Base-by-base conservation (phyloP, 768 basidiomycete species). In the Leucogyrophana mollusca region DNA sequence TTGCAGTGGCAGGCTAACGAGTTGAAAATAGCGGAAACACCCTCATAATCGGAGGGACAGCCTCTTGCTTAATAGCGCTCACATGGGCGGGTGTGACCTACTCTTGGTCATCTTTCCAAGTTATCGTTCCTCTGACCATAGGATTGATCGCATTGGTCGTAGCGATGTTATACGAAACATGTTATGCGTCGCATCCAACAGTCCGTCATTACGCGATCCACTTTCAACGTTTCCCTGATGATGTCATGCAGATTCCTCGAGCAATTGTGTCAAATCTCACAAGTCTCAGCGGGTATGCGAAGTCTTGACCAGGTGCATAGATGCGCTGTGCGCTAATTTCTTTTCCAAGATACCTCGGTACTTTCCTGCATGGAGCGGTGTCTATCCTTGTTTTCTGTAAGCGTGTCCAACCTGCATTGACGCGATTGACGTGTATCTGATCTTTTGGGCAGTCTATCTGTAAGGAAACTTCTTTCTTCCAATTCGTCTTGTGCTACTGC, bases 51-150 rank as follows among this genome's bases (percentile, higher is more conserved):
- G 46, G 51, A 1, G 58, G 60, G 18, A 64, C 66, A 1, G 56
- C 59, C 4, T 55, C 63, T 20, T 48, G 50, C 20, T 55, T 60
- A 7, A 54, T 72, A 27, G 68, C 58, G 10, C 46, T 73, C 37
- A 68, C 73, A 9, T 70, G 68, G 74, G 78, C 70, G 2, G 78
- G 78, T 6, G 58, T 66, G 5, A 51, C 54, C 2, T 73, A 63
- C 42, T 48, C 70, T 0, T 79, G 78, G 78, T 45, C 50, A 4
- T 73, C 71, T 0, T 51, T 48, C 14, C 56, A 53, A 1, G 68
- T 77, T 4, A 58, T 80, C 16, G 65, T 61, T 0, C 73, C 78
- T 0, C 60, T 79, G 6, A 47, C 70, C 30, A 18, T 69, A 17
- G 77, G 78, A 1, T 34, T 72, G 4, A 6, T 65, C 3, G 72